A percentile compares a stretch with the other conserved stretches of the same genome.
Evolutionary conservation across 1,139 yeast species (phyloP).

Genomic region (Kodamaea sp.): DNA sequence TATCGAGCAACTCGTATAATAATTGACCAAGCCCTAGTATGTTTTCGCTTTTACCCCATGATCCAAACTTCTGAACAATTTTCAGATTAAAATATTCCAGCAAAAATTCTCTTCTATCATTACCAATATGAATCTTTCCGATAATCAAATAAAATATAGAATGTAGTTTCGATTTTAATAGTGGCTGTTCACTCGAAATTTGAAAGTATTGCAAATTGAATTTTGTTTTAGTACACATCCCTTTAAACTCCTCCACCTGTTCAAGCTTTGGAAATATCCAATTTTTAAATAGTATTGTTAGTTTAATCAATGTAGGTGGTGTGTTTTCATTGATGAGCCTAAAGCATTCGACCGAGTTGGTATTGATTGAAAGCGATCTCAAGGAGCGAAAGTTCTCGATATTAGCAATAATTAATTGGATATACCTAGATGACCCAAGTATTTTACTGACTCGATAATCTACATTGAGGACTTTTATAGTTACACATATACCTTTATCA

Average conservation of each 20-base stretch:
- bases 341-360: conserved; percentile 1
- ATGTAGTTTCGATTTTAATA: conserved; percentile 10
- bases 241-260: background rate
- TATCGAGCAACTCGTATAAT: conserved; percentile 8
- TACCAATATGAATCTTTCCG: too few relatives aligned
- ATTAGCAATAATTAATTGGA: too few relatives aligned
- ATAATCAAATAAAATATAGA: conserved; percentile 7
- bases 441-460: too few relatives aligned
- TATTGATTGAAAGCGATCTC: conserved; percentile 3
- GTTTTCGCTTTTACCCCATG: too few relatives aligned
- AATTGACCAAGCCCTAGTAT: conserved; percentile 7
- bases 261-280: background rate
- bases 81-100: too few relatives aligned
- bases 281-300: background rate
- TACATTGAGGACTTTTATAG: too few relatives aligned
- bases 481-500: background rate
- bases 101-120: too few relatives aligned
- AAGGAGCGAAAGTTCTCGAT: background rate
- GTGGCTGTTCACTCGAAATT: conserved; percentile 7
- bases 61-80: too few relatives aligned
- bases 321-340: background rate
- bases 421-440: too few relatives aligned
- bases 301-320: background rate
- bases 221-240: background rate
- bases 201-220: conserved; percentile 4